Conservation (phyloP, 805 yeast species). For the Helenozyma baotianmanensis region DNA sequence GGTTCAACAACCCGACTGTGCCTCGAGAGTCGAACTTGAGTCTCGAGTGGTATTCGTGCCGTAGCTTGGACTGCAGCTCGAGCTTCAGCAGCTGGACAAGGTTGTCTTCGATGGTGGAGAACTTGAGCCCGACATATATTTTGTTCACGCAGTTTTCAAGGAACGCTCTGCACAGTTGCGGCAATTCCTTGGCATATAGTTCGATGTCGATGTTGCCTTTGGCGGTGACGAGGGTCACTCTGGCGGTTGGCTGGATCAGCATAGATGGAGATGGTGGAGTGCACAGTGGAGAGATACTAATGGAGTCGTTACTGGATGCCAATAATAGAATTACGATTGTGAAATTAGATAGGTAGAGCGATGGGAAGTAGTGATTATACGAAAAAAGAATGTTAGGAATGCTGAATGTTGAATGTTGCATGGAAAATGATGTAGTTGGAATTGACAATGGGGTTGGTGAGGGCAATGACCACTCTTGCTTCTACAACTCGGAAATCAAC, state of each 20-base stretch:
- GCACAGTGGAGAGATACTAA: too few relatives aligned
- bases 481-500: too few relatives aligned
- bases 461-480: too few relatives aligned
- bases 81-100: conserved; percentile 14
- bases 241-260: conserved; percentile 59
- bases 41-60: conserved; percentile 47
- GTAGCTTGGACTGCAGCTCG: conserved; percentile 7
- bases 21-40: conserved; percentile 51
- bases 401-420: too few relatives aligned
- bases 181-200: conserved; percentile 67
- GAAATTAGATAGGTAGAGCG: too few relatives aligned
- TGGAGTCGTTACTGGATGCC: too few relatives aligned
- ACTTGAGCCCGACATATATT: conserved; percentile 35
- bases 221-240: conserved; percentile 50
- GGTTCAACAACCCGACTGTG: conserved; percentile 45
- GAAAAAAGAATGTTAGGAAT: too few relatives aligned
- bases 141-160: conserved; percentile 45
- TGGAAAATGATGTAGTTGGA: too few relatives aligned
- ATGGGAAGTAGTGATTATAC: too few relatives aligned
- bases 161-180: conserved; percentile 44
- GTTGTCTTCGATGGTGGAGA: conserved; percentile 36
- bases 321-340: too few relatives aligned
- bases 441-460: too few relatives aligned
- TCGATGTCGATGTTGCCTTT: conserved; percentile 59
- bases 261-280: too few relatives aligned